These are phyloP conservation scores for Hortiboletus campestris DNA, from an alignment of 768 basidiomycete genomes.

Conservation along the genomic window DNA sequence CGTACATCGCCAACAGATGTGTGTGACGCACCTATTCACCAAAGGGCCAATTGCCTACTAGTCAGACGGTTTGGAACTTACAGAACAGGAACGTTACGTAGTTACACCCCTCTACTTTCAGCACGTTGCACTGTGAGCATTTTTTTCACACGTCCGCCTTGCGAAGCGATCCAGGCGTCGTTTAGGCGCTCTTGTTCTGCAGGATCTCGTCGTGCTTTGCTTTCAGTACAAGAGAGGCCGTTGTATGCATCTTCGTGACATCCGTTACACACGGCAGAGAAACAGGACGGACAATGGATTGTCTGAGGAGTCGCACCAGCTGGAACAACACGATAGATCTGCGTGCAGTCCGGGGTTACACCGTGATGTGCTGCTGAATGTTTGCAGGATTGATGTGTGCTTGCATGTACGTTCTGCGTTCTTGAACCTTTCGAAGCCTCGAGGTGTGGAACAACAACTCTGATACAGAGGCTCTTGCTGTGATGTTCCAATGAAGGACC, in stretches of 20 bases:
- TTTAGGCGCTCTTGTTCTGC: slow-evolving; percentile 53
- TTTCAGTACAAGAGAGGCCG: slow-evolving; percentile 55
- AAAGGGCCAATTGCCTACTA: no score
- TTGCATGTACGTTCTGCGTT: no score
- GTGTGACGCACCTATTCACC: slow-evolving; percentile 56
- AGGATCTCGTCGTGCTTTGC: slow-evolving; percentile 28
- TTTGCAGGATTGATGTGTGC: no score
- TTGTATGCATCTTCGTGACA: slow-evolving; percentile 66
- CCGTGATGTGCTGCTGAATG: no score
- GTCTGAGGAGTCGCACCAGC: slow-evolving; percentile 33
- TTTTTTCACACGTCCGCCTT: slow-evolving; percentile 59
- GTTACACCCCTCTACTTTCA: slow-evolving; percentile 68
- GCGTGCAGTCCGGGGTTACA: slow-evolving; percentile 72
- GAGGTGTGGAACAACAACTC: no score
- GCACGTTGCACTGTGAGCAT: slow-evolving; percentile 67
- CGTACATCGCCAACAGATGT: slow-evolving; percentile 73
- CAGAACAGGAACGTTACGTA: slow-evolving; percentile 1
- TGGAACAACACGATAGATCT: slow-evolving; percentile 60
- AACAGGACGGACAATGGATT: slow-evolving; percentile 68
- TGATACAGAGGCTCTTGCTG: no score
- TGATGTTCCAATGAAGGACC: no score
- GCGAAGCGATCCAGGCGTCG: slow-evolving; percentile 53
- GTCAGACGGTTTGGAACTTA: no score
- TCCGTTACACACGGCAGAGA: slow-evolving; percentile 58
- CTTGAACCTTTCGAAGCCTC: no score